phyloP scores from a whole-genome alignment of 2,329 filamentous ascomycete genomes.

The Pseudogymnoascus sp. region DNA sequence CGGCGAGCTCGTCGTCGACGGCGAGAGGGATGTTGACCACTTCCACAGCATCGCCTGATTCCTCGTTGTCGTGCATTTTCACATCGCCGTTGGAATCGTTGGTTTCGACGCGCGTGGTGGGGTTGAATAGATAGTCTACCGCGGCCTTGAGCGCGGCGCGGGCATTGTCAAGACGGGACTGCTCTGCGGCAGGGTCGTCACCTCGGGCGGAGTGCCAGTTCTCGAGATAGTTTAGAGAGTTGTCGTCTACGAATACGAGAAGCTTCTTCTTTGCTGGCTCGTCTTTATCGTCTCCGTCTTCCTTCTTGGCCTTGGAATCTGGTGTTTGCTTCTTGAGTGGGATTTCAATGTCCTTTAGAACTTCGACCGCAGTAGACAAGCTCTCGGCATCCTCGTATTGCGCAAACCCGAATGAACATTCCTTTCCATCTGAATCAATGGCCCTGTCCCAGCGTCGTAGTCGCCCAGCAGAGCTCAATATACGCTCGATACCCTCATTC shows the following conservation, averaged over 20 bases:
- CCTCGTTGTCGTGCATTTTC: slow-evolving; percentile 55
- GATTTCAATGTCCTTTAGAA: slow-evolving; percentile 73
- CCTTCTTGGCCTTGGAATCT: slow-evolving; percentile 34
- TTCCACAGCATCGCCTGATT: slow-evolving; percentile 60
- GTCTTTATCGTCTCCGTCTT: slow-evolving; percentile 30
- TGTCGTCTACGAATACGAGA: slow-evolving; percentile 69
- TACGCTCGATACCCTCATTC: slow-evolving; percentile 69
- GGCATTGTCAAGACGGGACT: slow-evolving; percentile 62
- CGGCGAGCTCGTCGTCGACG: slow-evolving; percentile 84
- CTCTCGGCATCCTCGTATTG: slow-evolving; percentile 90
- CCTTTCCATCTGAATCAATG: slow-evolving; percentile 66
- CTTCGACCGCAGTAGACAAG: slow-evolving; percentile 72
- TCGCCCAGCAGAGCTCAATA: slow-evolving; percentile 68
- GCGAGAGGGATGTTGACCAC: slow-evolving; percentile 83
- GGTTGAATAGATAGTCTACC: slow-evolving; percentile 64
- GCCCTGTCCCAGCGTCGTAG: slow-evolving; percentile 79
- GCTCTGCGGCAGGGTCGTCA: slow-evolving; percentile 51
- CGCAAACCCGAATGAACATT: slow-evolving; percentile 85
- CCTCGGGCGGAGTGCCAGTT: slow-evolving; percentile 61
- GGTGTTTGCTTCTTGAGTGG: slow-evolving; percentile 66
- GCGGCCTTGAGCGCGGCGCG: slow-evolving; percentile 58
- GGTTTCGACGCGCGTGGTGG: slow-evolving; percentile 38
- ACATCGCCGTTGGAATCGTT: slow-evolving; percentile 59
- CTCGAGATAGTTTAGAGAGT: slow-evolving; percentile 76
- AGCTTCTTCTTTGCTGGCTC: slow-evolving; percentile 57